Conservation (phyloP, 352 stramenopile species). For the Phytophthora capsici region DNA sequence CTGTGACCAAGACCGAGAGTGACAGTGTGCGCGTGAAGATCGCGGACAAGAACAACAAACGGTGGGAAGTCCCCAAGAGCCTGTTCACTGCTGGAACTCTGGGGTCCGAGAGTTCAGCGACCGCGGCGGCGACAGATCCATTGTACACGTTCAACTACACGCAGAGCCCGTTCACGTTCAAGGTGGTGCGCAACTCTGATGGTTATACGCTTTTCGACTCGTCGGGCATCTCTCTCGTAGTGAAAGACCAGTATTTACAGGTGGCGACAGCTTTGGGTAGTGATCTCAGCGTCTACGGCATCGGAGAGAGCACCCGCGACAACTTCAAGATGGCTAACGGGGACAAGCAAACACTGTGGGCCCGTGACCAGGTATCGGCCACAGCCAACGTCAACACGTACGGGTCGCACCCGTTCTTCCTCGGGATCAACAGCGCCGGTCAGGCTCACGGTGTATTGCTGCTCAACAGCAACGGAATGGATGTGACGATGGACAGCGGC, state of each 20-base stretch:
- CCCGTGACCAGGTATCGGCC: slow-evolving; percentile 43
- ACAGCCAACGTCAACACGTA: slow-evolving; percentile 56
- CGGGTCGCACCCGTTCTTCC: slow-evolving; percentile 66
- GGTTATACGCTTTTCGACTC: slow-evolving; percentile 52
- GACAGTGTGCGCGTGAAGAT: slow-evolving; percentile 63
- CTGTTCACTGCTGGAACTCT: slow-evolving; percentile 45
- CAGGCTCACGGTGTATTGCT: slow-evolving; percentile 60
- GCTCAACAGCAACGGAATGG: slow-evolving; percentile 73
- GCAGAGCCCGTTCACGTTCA: slow-evolving; percentile 48
- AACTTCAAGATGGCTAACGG: slow-evolving; percentile 45
- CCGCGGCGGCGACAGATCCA: slow-evolving; percentile 2
- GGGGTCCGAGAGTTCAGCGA: slow-evolving; percentile 9
- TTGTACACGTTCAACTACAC: slow-evolving; percentile 50
- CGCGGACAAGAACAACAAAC: slow-evolving; percentile 53
- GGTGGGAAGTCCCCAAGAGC: slow-evolving; percentile 52
- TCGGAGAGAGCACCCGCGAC: slow-evolving; percentile 48
- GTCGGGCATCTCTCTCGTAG: slow-evolving; percentile 39
- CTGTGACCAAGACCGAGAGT: slow-evolving; percentile 38
- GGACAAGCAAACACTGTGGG: slow-evolving; percentile 62
- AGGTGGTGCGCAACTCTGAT: slow-evolving; percentile 45
- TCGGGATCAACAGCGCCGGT: slow-evolving; percentile 47
- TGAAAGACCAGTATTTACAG: slow-evolving; percentile 57
- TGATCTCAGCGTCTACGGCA: slow-evolving; percentile 45
- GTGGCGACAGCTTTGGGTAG: slow-evolving; percentile 29
- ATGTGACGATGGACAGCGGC: slow-evolving; percentile 51